These are phyloP conservation scores for Trametes versicolor DNA, from an alignment of 1,284 basidiomycete genomes.

Conservation along the genomic window DNA sequence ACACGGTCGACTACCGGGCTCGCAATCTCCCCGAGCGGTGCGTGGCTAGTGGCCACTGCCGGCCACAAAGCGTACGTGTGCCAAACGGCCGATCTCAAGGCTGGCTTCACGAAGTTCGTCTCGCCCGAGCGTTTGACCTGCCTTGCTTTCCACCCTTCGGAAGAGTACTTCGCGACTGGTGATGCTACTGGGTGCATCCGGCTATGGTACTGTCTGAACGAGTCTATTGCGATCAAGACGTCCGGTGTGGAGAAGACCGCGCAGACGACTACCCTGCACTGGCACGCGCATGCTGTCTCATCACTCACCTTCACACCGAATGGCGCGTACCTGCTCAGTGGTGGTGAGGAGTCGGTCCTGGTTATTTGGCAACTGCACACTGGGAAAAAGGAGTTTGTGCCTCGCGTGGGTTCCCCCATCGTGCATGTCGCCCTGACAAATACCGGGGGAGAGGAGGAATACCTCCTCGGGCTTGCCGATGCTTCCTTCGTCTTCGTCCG, in stretches of 20 bases:
- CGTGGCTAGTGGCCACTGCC: constrained; percentile 85
- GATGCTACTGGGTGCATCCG: constrained; percentile 88
- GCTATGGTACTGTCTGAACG: constrained; percentile 91
- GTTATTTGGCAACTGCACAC: constrained; percentile 96
- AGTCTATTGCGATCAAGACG: constrained; percentile 59
- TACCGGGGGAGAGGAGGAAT: constrained; percentile 79
- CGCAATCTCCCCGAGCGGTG: constrained; percentile 79
- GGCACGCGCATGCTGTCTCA: constrained; percentile 97
- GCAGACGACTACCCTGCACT: constrained; percentile 90
- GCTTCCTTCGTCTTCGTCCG: constrained; percentile 86
- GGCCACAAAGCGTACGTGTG: constrained; percentile 88
- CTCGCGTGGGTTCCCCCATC: constrained; percentile 91
- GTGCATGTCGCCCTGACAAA: constrained; percentile 73
- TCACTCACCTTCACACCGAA: constrained; percentile 90
- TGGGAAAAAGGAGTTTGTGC: constrained; percentile 90
- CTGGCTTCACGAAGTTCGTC: constrained; percentile 88
- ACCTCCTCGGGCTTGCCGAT: constrained; percentile 86
- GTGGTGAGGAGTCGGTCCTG: constrained; percentile 95
- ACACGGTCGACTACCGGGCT: constrained; percentile 72
- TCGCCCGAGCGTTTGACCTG: constrained; percentile 85
- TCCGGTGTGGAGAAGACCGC: constrained; percentile 75
- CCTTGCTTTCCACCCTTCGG: constrained; percentile 88
- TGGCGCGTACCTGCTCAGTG: constrained; percentile 93
- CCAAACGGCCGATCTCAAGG: constrained; percentile 59
- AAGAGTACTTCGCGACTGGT: constrained; percentile 96